Percentiles rank a stretch among this genome's conserved stretches.
Conservation (phyloP, 1,284 basidiomycete species). For the Thecaphora frezii region DNA sequence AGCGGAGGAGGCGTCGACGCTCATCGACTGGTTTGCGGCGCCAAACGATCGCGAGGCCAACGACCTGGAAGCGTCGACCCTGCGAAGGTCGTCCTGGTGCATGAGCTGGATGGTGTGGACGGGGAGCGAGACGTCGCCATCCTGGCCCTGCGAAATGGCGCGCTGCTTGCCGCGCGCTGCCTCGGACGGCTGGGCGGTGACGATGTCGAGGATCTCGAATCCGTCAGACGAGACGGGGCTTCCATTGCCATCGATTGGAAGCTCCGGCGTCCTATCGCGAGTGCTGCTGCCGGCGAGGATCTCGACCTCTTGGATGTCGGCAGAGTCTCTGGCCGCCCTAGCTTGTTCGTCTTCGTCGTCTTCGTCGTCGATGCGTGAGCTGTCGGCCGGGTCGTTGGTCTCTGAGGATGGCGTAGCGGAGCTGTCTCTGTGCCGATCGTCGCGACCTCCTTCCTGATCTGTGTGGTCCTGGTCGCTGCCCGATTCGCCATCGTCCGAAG, state of each 20-base stretch:
- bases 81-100: background rate
- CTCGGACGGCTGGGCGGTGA: background rate
- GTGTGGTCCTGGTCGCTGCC: conserved; percentile 10
- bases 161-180: background rate
- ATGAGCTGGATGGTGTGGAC: conserved; percentile 28
- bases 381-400: background rate
- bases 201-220: background rate
- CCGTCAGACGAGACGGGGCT: background rate
- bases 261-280: background rate
- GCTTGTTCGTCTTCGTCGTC: background rate
- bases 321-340: background rate
- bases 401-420: background rate
- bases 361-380: background rate
- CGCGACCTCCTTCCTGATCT: background rate
- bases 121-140: conserved; percentile 9
- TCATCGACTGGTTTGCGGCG: background rate
- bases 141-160: conserved; percentile 3
- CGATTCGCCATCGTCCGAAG: conserved; percentile 4
- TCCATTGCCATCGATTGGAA: background rate
- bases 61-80: background rate
- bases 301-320: background rate
- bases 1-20: conserved; percentile 7
- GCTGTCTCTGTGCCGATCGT: background rate
- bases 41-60: background rate
- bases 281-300: conserved; percentile 3